Conservation (phyloP, 352 stramenopile genomes). For the Phytopythium aichiense region DNA sequence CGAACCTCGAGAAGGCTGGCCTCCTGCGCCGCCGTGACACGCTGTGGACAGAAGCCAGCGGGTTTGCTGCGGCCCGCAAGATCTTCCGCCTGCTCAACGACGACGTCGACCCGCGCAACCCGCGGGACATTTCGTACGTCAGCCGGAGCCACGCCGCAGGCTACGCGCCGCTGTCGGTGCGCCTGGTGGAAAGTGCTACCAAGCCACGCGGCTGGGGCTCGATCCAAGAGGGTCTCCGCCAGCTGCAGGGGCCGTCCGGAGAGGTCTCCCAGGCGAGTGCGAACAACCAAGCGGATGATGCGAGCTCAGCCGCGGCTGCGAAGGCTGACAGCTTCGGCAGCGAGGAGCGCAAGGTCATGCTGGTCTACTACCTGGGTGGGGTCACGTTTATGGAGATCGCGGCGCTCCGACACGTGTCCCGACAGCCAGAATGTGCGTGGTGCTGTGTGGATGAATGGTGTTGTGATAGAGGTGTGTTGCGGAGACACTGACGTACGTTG, state of each 20-base stretch:
- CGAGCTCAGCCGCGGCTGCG: slow-evolving; percentile 16
- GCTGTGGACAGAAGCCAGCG: slow-evolving; percentile 74
- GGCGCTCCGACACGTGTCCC: slow-evolving; percentile 92
- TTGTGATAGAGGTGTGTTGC: background rate
- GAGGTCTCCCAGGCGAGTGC: slow-evolving; percentile 64
- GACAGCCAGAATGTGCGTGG: slow-evolving; percentile 87
- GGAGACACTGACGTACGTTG: slow-evolving; percentile 6
- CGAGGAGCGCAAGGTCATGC: slow-evolving; percentile 89
- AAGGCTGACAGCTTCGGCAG: slow-evolving; percentile 73
- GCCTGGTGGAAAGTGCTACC: slow-evolving; percentile 89
- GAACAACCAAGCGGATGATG: slow-evolving; percentile 38
- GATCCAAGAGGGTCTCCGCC: slow-evolving; percentile 78
- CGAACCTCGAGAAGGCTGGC: slow-evolving; percentile 93
- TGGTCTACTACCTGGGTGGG: slow-evolving; percentile 96
- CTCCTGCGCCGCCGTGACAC: slow-evolving; percentile 89
- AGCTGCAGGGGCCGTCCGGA: slow-evolving; percentile 72
- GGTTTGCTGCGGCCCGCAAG: slow-evolving; percentile 87
- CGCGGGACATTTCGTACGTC: slow-evolving; percentile 94
- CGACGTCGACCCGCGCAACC: slow-evolving; percentile 91
- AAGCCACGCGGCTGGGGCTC: slow-evolving; percentile 72
- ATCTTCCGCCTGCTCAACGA: slow-evolving; percentile 94
- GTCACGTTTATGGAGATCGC: slow-evolving; percentile 98
- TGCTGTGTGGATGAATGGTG: background rate
- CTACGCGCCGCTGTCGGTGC: slow-evolving; percentile 92
- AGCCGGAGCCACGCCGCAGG: slow-evolving; percentile 75